phyloP scores from a whole-genome alignment of 129 eudicot genomes.

The Gnaphalium uliginosum region DNA sequence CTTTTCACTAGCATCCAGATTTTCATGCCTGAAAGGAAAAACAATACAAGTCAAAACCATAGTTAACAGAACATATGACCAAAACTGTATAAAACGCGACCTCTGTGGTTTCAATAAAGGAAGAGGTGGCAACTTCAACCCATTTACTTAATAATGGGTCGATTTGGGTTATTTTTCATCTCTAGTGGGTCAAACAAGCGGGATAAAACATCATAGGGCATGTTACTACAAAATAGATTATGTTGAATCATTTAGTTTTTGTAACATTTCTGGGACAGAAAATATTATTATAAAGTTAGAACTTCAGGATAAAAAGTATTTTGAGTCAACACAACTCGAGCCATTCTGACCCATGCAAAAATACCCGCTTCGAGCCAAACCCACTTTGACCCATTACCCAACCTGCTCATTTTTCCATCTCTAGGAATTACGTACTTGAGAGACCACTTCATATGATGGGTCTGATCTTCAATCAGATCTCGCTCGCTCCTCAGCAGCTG shows the following conservation, averaged over 20 bases:
- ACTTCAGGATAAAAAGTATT: not conserved
- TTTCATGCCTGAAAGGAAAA: conserved; percentile 30
- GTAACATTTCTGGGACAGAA: too few relatives aligned
- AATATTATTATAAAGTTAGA: not conserved
- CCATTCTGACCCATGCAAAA: not conserved
- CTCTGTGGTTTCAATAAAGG: not conserved
- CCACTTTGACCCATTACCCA: not conserved
- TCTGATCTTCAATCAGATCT: conserved; percentile 72
- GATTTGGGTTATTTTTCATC: not conserved
- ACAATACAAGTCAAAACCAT: not conserved
- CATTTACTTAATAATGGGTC: not conserved
- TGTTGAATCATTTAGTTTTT: not conserved
- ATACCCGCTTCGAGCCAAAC: not conserved
- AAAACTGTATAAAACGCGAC: not conserved
- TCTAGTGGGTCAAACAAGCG: not conserved
- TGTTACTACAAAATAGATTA: not conserved
- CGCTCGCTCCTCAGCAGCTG: conserved; percentile 73
- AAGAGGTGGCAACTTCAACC: not conserved
- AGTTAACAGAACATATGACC: not conserved
- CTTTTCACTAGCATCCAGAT: conserved; percentile 30
- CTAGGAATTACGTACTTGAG: conserved; percentile 50
- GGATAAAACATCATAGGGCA: not conserved
- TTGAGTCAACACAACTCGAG: not conserved
- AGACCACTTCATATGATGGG: conserved; percentile 85
- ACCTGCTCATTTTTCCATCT: not conserved